Evolutionary conservation across 257 asterid genomes (phyloP), one percentile per base, ranked within the genome.

Genomic region (Nyctanthes arbortristis): DNA sequence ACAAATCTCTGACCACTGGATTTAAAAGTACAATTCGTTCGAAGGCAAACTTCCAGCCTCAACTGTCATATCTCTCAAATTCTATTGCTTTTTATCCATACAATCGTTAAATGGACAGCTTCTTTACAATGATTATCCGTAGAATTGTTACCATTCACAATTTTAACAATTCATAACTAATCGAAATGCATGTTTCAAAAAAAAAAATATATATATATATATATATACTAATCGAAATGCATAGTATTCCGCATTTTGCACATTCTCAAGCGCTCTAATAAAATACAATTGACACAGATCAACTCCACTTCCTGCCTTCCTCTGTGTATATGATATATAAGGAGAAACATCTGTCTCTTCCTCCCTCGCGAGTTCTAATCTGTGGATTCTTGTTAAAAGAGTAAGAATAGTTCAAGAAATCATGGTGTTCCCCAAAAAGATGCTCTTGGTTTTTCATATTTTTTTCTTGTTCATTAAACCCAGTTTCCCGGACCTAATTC

Each of bases 351-450:
- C n/a, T n/a, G n/a, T 40, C 47, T 39, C 47, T 39, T 18, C 3
- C 47, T 14, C 22, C 9, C 20, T 43, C 16, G 4, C 4, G 5
- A 12, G 22, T 43, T 43, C 24, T 20, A 20, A 8, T 52, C 59
- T 8, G 14, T 22, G 27, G 29, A 52, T 52, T 52, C 30, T 22
- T 20, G 33, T 25, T 2, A 22, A 49, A 3, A 52, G 58, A 20
- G 29, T 22, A 40, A 37, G 49, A 37, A 75, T 52, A 39, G 28
- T 18, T 69, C 24, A 39, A 63, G 60, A 61, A 63, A 47, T 37
- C 55, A 85, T 86, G 89, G 72, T 43, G 64, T 25, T 29, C 54
- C 61, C 80, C 28, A 73, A 65, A 56, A 67, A 65, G 52, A 9
- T 59, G 43, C 57, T 80, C 63, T 70, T 71, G 70, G 34, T 82